Conservation (phyloP, 1,284 basidiomycete species). For the Marasmius sp. region DNA sequence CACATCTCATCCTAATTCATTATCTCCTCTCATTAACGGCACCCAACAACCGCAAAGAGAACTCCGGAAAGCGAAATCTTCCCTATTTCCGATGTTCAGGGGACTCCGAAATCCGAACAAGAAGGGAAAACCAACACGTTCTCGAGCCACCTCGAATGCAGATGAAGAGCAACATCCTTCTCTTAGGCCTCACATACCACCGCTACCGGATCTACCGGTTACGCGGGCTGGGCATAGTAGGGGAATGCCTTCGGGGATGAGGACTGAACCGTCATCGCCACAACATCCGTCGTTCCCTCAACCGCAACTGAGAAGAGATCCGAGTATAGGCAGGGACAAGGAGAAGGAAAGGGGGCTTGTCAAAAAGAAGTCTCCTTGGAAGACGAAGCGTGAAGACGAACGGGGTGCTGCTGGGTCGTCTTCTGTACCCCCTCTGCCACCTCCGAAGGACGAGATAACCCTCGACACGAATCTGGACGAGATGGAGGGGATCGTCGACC, state of each 20-base stretch:
- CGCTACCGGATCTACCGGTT: slow-evolving; percentile 4
- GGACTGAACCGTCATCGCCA: not conserved
- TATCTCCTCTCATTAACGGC: not conserved
- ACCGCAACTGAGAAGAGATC: not conserved
- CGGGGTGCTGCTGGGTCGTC: not conserved
- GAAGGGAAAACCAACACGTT: slow-evolving; percentile 1
- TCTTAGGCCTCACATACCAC: slow-evolving; percentile 11
- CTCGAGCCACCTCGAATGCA: slow-evolving; percentile 3
- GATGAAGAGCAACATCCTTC: slow-evolving; percentile 11
- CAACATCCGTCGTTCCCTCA: not conserved
- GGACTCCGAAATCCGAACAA: not conserved
- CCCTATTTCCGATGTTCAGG: not conserved
- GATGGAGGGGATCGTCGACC: slow-evolving; percentile 16
- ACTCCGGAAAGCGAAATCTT: slow-evolving; percentile 4
- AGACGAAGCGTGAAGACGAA: not conserved
- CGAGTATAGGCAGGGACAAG: not conserved
- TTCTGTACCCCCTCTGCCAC: not conserved
- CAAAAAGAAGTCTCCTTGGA: slow-evolving; percentile 1
- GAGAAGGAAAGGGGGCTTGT: not conserved
- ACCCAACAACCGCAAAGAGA: not conserved
- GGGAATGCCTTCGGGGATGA: not conserved
- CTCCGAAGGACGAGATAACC: slow-evolving; percentile 9
- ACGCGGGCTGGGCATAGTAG: not conserved
- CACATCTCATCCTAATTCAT: not conserved
- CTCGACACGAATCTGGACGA: slow-evolving; percentile 15